Conservation (phyloP, 2,329 filamentous ascomycete genomes). For the Periconia sp. region DNA sequence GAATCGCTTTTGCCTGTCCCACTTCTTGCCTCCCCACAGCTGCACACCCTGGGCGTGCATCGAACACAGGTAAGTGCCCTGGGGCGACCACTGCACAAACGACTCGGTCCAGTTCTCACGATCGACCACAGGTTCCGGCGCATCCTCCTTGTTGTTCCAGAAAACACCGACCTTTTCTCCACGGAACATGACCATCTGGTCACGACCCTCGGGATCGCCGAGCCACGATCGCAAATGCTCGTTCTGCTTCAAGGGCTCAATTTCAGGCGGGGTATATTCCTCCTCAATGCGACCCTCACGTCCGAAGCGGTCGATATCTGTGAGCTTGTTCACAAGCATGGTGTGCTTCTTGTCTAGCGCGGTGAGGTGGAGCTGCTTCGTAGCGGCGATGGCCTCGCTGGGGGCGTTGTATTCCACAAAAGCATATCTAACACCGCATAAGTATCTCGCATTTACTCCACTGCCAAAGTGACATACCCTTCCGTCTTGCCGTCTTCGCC, state of each 20-base stretch:
- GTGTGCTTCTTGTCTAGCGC: conserved; percentile 97
- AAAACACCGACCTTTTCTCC: conserved; percentile 90
- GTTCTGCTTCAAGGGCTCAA: conserved; percentile 85
- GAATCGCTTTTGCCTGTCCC: conserved; percentile 89
- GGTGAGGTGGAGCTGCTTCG: conserved; percentile 82
- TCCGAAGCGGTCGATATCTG: conserved; percentile 94
- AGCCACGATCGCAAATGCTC: conserved; percentile 95
- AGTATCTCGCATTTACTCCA: conserved; percentile 12
- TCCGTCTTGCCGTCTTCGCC: conserved; percentile 83
- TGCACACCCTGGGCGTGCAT: conserved; percentile 96
- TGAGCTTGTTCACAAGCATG: conserved; percentile 94
- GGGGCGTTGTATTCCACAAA: conserved; percentile 95
- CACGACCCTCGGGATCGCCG: conserved; percentile 82
- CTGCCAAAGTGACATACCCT: conserved; percentile 60
- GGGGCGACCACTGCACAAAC: conserved; percentile 96
- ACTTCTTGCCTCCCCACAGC: conserved; percentile 89
- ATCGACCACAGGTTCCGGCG: conserved; percentile 85
- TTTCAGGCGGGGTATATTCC: conserved; percentile 78
- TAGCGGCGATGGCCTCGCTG: conserved; percentile 84
- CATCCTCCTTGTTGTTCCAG: conserved; percentile 97
- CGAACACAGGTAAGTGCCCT: conserved; percentile 90
- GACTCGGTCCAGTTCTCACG: conserved; percentile 96
- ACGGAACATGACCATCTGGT: conserved; percentile 94
- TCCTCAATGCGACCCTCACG: conserved; percentile 92
- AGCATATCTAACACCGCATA: conserved; percentile 67